Conservation (phyloP, 2,329 filamentous ascomycete genomes). For the Trichoderma afroharzianum region DNA sequence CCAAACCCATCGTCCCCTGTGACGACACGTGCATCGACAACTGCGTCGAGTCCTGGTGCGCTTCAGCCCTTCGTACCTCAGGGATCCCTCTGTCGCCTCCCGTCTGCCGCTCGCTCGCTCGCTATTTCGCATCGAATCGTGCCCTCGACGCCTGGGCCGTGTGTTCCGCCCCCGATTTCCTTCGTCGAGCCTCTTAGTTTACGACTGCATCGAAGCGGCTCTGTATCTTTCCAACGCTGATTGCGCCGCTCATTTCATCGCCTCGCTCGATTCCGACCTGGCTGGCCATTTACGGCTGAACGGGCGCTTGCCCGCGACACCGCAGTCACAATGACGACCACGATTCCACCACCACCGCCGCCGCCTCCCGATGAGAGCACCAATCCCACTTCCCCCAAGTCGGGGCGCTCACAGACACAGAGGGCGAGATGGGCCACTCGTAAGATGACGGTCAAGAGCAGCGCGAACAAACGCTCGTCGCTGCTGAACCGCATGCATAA, state of each 20-base stretch:
- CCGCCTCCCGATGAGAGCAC: constrained; percentile 18
- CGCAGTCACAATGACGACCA: constrained; percentile 33
- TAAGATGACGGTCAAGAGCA: constrained; percentile 71
- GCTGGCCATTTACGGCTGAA: constrained; percentile 36
- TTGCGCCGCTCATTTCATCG: background rate
- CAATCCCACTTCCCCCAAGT: constrained; percentile 17
- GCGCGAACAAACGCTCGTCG: constrained; percentile 73
- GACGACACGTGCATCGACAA: constrained; percentile 15
- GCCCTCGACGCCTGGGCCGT: constrained; percentile 10
- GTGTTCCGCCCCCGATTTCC: background rate
- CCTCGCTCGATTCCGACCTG: constrained; percentile 24
- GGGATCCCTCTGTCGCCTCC: background rate
- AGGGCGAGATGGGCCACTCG: constrained; percentile 96
- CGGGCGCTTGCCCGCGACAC: constrained; percentile 38
- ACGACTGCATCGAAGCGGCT: constrained; percentile 4
- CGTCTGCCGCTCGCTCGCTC: background rate
- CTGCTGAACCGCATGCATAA: constrained; percentile 73
- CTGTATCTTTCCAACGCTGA: background rate
- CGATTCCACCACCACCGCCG: constrained; percentile 1
- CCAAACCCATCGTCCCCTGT: background rate
- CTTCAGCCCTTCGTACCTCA: background rate
- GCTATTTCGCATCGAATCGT: constrained; percentile 4
- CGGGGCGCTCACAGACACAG: constrained; percentile 49
- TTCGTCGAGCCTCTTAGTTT: background rate
- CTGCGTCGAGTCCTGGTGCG: constrained; percentile 8